These are phyloP conservation scores for Tulasnella calospora DNA, from an alignment of 768 basidiomycete genomes.

Conservation along the genomic window DNA sequence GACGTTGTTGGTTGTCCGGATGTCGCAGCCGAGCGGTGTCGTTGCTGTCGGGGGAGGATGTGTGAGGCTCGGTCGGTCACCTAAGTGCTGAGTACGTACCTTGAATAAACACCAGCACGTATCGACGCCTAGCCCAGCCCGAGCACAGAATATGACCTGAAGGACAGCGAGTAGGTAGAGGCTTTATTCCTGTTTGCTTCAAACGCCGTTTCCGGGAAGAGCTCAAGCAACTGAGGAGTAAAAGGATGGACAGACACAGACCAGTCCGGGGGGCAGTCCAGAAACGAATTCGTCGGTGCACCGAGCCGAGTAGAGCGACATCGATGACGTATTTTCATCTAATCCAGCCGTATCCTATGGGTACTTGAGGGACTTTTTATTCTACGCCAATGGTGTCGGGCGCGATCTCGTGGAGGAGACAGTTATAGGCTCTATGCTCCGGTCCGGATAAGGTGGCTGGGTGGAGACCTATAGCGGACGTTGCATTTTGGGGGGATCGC, in stretches of 20 bases:
- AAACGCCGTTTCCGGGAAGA: slow-evolving; percentile 23
- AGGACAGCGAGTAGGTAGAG: slow-evolving; percentile 28
- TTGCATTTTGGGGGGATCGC: not conserved
- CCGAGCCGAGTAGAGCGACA: slow-evolving; percentile 27
- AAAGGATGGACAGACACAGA: too few species aligned
- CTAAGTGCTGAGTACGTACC: slow-evolving; percentile 19
- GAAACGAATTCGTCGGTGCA: slow-evolving; percentile 9
- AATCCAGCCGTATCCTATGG: slow-evolving; percentile 26
- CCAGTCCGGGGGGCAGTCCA: not conserved
- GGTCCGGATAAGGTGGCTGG: slow-evolving; percentile 13
- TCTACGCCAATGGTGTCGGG: not conserved
- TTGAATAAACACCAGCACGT: slow-evolving; percentile 28
- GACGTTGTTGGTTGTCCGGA: not conserved
- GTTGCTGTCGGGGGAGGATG: not conserved
- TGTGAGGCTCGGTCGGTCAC: not conserved
- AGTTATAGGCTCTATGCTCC: slow-evolving; percentile 26
- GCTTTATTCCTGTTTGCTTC: not conserved
- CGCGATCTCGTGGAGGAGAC: slow-evolving; percentile 24
- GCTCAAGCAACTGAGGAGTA: slow-evolving; percentile 24
- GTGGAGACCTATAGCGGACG: slow-evolving; percentile 26
- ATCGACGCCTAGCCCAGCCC: slow-evolving; percentile 25
- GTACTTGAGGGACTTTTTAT: slow-evolving; percentile 18
- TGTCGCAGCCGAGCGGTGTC: slow-evolving; percentile 10
- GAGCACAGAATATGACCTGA: slow-evolving; percentile 27
- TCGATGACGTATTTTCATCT: slow-evolving; percentile 29